Percentiles rank a stretch among this genome's conserved stretches.
phyloP scores from a whole-genome alignment of 352 stramenopile species.

The Phytophthora macrochlamydospora region DNA sequence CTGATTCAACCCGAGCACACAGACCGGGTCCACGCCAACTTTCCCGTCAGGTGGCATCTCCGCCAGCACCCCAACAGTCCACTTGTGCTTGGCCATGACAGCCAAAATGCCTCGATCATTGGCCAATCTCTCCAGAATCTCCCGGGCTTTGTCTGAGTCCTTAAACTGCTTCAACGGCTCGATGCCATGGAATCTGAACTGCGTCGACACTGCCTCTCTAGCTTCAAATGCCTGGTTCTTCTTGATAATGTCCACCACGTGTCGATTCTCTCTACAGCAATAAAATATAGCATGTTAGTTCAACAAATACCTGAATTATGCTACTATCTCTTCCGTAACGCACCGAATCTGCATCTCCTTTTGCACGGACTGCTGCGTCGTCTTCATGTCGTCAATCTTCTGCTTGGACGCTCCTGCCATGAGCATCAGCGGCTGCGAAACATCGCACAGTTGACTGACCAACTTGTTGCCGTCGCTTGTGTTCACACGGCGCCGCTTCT shows the following conservation, averaged over 20 bases:
- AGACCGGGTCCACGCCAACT: constrained; percentile 88
- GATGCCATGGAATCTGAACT: constrained; percentile 77
- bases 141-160: constrained; percentile 56
- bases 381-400: constrained; percentile 63
- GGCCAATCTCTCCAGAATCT: constrained; percentile 85
- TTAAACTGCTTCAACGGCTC: constrained; percentile 67
- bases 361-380: constrained; percentile 41
- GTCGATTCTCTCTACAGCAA: constrained; percentile 49
- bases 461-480: constrained; percentile 17
- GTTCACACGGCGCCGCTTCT: constrained; percentile 56
- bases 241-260: constrained; percentile 61
- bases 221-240: constrained; percentile 48
- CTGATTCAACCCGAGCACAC: constrained; percentile 93
- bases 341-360: constrained; percentile 56
- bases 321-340: neutral
- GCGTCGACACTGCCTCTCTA: constrained; percentile 43
- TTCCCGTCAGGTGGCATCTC: constrained; percentile 93
- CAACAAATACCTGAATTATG: neutral
- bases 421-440: constrained; percentile 38
- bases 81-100: constrained; percentile 91
- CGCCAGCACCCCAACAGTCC: constrained; percentile 83
- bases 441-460: constrained; percentile 33
- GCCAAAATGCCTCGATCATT: constrained; percentile 88
- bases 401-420: constrained; percentile 50
- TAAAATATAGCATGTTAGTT: neutral